A percentile compares a stretch with the other conserved stretches of the same genome.
These are phyloP conservation scores for Tanacetum coccineum DNA, from an alignment of 129 eudicot genomes.

Conservation along the genomic window DNA sequence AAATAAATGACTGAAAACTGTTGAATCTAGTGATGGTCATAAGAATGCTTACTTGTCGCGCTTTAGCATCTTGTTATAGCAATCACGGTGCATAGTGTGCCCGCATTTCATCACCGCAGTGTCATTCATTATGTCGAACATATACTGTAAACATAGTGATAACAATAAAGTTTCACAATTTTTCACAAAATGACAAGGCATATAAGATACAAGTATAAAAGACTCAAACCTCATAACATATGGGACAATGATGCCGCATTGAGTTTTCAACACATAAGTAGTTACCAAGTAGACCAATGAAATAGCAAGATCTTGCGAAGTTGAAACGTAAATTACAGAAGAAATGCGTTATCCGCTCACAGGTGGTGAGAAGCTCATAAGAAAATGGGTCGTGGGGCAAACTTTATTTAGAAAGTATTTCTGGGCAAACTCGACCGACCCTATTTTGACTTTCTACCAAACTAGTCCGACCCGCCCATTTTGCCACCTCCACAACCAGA, in stretches of 20 bases:
- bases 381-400: no score
- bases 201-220: not conserved
- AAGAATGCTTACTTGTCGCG: no score
- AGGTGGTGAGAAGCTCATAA: no score
- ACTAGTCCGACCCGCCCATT: no score
- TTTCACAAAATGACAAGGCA: not conserved
- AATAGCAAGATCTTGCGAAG: slow-evolving; percentile 77
- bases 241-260: slow-evolving; percentile 93
- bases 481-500: no score
- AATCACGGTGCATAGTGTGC: slow-evolving; percentile 92
- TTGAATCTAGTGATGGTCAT: not conserved
- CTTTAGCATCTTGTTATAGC: slow-evolving; percentile 91
- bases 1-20: no score
- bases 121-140: slow-evolving; percentile 87
- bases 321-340: not conserved
- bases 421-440: no score
- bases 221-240: slow-evolving; percentile 81
- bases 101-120: slow-evolving; percentile 93
- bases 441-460: no score
- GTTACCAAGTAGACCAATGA: slow-evolving; percentile 60
- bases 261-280: slow-evolving; percentile 93
- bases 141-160: slow-evolving; percentile 49
- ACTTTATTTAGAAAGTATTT: no score
- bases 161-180: slow-evolving; percentile 15
- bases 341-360: not conserved